Conservation (phyloP, 2,329 filamentous ascomycete species). For the Pseudodiploospora longispora region DNA sequence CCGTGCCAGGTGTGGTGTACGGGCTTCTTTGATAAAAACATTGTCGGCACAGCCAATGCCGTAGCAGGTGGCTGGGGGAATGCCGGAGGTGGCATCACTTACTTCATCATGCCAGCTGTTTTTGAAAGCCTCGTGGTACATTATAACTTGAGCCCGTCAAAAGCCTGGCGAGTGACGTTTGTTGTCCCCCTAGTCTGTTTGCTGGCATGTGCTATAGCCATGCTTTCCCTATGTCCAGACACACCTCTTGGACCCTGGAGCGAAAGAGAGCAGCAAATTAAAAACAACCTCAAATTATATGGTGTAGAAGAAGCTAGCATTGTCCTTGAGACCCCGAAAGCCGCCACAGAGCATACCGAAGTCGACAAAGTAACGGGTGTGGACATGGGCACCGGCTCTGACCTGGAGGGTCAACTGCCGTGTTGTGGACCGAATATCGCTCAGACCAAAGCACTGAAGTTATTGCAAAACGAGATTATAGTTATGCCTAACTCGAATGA, state of each 20-base stretch:
- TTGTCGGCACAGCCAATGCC: conserved; percentile 83
- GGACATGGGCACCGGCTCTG: conserved; percentile 16
- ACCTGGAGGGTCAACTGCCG: conserved; percentile 10
- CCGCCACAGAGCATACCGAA: conserved; percentile 13
- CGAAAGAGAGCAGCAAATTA: conserved; percentile 54
- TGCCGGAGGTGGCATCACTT: conserved; percentile 81
- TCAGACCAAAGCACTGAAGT: conserved; percentile 44
- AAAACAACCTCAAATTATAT: conserved; percentile 43
- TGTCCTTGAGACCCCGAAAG: conserved; percentile 20
- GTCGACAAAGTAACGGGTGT: conserved; percentile 31
- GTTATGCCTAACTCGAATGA: conserved; percentile 49
- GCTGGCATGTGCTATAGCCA: conserved; percentile 53
- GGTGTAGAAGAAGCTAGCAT: conserved; percentile 32
- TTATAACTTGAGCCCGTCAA: conserved; percentile 52
- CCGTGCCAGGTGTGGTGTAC: conserved; percentile 91
- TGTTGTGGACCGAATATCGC: conserved; percentile 16
- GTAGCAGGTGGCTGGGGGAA: conserved; percentile 81
- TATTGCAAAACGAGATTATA: conserved; percentile 43
- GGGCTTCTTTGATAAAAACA: conserved; percentile 86
- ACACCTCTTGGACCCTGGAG: conserved; percentile 78
- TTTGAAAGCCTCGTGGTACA: conserved; percentile 64
- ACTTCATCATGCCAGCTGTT: conserved; percentile 88
- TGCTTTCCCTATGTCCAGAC: conserved; percentile 70
- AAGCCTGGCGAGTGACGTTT: conserved; percentile 79
- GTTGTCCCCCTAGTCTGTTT: conserved; percentile 76